These are phyloP conservation scores for Chloromonas sp. DNA, from an alignment of 163 green algal species.

Conservation along the genomic window DNA sequence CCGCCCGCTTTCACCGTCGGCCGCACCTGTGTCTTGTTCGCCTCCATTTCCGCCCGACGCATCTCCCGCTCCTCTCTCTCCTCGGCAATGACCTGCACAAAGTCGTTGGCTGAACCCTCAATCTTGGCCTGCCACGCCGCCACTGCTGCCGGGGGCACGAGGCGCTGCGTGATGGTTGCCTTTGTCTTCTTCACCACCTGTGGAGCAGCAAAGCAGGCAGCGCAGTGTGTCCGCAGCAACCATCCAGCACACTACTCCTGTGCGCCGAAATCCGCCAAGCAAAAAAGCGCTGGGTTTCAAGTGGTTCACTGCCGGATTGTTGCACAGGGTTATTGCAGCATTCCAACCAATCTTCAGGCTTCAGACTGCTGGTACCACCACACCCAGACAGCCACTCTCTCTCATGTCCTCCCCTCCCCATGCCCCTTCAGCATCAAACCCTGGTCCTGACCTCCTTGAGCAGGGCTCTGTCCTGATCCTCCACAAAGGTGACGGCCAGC, in stretches of 20 bases:
- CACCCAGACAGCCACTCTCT: too few species aligned
- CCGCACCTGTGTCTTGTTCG: constrained; percentile 31
- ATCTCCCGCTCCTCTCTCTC: constrained; percentile 79
- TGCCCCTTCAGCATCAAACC: too few species aligned
- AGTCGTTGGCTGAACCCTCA: constrained; percentile 41
- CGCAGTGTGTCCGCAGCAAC: background rate
- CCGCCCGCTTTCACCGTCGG: background rate
- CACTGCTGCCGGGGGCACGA: constrained; percentile 59
- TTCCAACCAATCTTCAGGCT: too few species aligned
- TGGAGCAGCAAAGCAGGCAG: too few species aligned
- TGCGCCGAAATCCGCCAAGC: too few species aligned
- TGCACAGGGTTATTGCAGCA: too few species aligned
- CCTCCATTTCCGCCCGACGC: constrained; percentile 65
- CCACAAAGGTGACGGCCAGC: constrained; percentile 78
- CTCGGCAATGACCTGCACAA: constrained; percentile 54
- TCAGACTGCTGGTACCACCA: too few species aligned
- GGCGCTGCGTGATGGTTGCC: constrained; percentile 57
- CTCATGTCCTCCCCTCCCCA: too few species aligned
- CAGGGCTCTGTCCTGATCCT: constrained; percentile 77
- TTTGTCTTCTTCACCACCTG: constrained; percentile 55
- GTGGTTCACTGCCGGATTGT: too few species aligned
- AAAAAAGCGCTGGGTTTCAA: too few species aligned
- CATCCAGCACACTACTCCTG: too few species aligned
- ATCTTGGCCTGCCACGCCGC: constrained; percentile 59
- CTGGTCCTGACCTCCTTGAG: constrained; percentile 69